Base-by-base conservation (phyloP, 345 rosid genomes). In the Microthlaspi erraticum region DNA sequence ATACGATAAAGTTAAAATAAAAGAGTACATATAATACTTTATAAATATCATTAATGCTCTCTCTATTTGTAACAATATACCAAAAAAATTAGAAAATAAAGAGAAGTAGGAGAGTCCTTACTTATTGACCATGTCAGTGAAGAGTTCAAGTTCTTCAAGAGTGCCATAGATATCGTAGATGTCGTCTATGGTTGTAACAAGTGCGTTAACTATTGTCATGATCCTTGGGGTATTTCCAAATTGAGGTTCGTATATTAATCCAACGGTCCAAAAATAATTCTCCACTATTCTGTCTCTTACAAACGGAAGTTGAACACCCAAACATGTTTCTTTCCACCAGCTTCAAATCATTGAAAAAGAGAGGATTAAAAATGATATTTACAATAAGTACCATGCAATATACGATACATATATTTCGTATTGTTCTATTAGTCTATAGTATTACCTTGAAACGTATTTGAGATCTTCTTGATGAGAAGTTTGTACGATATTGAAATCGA, bases 101-200 rank as follows among this genome's bases (percentile, higher is more conserved):
- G 23, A 12, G 0, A 17, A 81, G 16, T 1, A 32, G 70, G 20
- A 17, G 14, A 12, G 19, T 23, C 16, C 36, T 60, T 57, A 84
- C 85, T 76, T 79, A 11, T 83, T 70, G 52, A 81, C 53, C 9
- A 74, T 64, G 7, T 17, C 20, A 1, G 86, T 81, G 20, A 83
- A 71, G 36, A 72, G 64, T 36, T 71, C 56, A 41, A 85, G 88
- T 60, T 85, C 86, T n/a, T 79, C 81, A n/a, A 49, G 16, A 10
- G 86, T 79, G 16, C 82, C 89, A 64, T 77, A 72, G 0, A 16
- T 37, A 59, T 83, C 87, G 32, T 81, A 83, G 0, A 53, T 81
- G n/a, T 83, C 89, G 68, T 85, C 88, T 0, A 77, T 34, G 4
- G 75, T 18, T n/a, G 80, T 58, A 0, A 62, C 0, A 19, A 82